Evolutionary conservation across 176 grass and related monocot genomes (phyloP), one percentile per base, ranked within the genome.

Genomic region (Phragmites australis): DNA sequence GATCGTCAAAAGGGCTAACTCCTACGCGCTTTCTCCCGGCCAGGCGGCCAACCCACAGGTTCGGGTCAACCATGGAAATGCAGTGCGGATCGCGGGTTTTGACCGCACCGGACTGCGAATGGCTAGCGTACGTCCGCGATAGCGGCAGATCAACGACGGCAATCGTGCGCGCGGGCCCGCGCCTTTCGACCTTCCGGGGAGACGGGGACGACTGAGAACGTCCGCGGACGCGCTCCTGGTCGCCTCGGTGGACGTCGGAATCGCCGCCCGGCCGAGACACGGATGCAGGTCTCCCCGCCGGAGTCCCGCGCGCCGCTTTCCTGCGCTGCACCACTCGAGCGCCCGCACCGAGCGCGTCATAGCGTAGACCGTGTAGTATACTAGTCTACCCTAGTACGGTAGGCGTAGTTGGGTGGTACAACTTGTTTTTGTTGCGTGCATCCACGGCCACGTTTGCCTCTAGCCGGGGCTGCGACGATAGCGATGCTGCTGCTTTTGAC

Each of bases 181-280:
- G 68, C 55, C 81, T 18, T 45, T 83, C 47, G 63, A 34, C 60
- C 37, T 9, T 31, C 31, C 57, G 11, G 46, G 30, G 75, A 47
- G 43, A 26, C 25, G 13, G 8, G 16, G 40, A 17, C 8, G 50
- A 6, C 21, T 1, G 44, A 60, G 61, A 56, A 70, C 31, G 9
- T 8, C 3, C 30, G 17, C 61, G 58, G 1, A 21, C 11, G 73
- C 51, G 5, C 62, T 40, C 62, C 15, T 21, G 0, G 2, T 26
- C 19, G 50, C 5, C 72, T 56, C 43, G 64, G 63, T 37, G 41
- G 52, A 6, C 13, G 69, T 52, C 59, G 81, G 77, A 69, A 85
- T 78, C 86, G 88, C 63, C 49, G 84, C 82, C 65, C 65, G 77
- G 73, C 65, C 56, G 82, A 83, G 87, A 93, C 88, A 93, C 82